Base-by-base conservation (phyloP, 2,329 filamentous ascomycete genomes). In the Aureobasidium vineae region DNA sequence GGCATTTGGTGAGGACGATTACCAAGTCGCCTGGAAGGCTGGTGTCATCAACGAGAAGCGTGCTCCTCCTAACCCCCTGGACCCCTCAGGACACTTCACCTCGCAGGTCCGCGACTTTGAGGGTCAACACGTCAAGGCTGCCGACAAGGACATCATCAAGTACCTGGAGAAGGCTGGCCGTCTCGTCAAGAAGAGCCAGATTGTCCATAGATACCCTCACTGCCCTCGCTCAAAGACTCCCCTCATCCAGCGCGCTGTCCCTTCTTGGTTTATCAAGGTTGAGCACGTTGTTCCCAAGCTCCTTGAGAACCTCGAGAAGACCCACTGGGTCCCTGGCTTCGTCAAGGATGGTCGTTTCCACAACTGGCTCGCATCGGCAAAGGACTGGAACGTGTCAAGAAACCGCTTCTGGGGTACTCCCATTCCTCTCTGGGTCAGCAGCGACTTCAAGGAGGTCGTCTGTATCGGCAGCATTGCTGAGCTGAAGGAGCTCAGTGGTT, bases 401-500 rank as follows among this genome's bases (percentile, higher is more conserved):
- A 97, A 96, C 77, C 86, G 94, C 66, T 98, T 96, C 79, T 97
- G 94, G 94, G 94, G 94, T 60, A 97, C 92, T 0, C 93, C 93
- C 1, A 87, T 97, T 67, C 93, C 93, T 7, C 79, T 97, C 41
- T 98, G 94, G 94, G 89, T 91, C 43, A 96, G 91, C 73, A 91
- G 96, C 36, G 93, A 97, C 75, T 82, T 89, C 73, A 90, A 94
- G 74, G 94, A 98, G 78, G 83, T 90, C 69, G 85, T 98, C 33
- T 96, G 92, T 73, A 79, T 97, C 65, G 92, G 93, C 64, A 96
- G 92, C 71, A 84, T 95, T 23, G 86, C 88, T 65, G 93, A 97
- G 78, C 82, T 98, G 70, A 92, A 89, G 77, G 82, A 92, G 75
- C 81, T 97, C 47, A 96, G 91, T 74, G 93, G 93, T n/a, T 94